Evolutionary conservation across 176 grass and related monocot species (phyloP).

Genomic region (Tillandsia leiboldiana): DNA sequence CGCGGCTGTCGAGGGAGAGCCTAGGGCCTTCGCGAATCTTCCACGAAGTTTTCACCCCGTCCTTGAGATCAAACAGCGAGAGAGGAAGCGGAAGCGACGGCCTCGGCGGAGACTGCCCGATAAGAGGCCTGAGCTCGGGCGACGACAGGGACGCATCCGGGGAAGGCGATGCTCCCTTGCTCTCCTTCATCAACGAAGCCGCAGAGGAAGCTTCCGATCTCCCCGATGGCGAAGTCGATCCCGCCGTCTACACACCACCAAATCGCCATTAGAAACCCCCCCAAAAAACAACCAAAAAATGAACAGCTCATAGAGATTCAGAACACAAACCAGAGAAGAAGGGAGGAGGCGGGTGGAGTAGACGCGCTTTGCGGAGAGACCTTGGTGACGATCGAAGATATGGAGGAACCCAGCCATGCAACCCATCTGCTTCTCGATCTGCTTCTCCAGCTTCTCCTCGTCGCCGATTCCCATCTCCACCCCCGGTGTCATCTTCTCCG

Average conservation of each 20-base stretch:
- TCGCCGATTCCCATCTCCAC: slow-evolving; percentile 26
- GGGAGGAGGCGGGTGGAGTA: background rate
- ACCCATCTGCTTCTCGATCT: slow-evolving; percentile 46
- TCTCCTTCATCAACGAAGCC: slow-evolving; percentile 26
- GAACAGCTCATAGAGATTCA: background rate
- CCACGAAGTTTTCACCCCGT: slow-evolving; percentile 4
- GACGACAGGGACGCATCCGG: slow-evolving; percentile 21
- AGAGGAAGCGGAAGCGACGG: slow-evolving; percentile 40
- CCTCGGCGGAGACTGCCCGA: slow-evolving; percentile 5
- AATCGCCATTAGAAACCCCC: background rate
- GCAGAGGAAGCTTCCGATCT: slow-evolving; percentile 48
- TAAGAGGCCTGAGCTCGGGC: too few species aligned
- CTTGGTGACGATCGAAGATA: slow-evolving; percentile 69
- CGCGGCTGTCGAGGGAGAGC: slow-evolving; percentile 84
- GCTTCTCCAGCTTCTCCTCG: slow-evolving; percentile 44
- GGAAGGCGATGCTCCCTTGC: slow-evolving; percentile 15
- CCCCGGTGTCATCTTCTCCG: background rate
- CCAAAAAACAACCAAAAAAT: background rate
- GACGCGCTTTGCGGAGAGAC: slow-evolving; percentile 35
- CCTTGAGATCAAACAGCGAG: slow-evolving; percentile 11
- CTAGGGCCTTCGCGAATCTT: slow-evolving; percentile 46
- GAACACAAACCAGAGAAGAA: background rate
- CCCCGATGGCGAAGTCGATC: slow-evolving; percentile 75
- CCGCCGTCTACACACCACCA: slow-evolving; percentile 27
- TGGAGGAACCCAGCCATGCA: slow-evolving; percentile 84